Percentiles rank a stretch among this genome's conserved stretches.
Conservation (phyloP, 179 eudicot species). For the Beta lomatogona region DNA sequence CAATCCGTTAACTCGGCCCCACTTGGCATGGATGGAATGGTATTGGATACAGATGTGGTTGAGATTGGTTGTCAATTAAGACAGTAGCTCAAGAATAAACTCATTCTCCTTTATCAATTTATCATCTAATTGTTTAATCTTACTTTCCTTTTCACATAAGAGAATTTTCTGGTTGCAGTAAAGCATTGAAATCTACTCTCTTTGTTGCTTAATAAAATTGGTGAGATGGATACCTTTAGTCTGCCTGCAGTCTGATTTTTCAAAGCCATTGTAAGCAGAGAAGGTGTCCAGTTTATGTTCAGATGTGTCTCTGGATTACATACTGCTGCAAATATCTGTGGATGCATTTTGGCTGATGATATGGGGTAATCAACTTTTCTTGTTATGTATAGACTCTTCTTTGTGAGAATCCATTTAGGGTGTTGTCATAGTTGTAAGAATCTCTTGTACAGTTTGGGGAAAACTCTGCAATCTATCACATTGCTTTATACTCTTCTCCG, state of each 20-base stretch:
- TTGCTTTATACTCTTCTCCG: slow-evolving; percentile 87
- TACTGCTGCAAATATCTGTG: slow-evolving; percentile 57
- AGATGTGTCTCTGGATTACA: slow-evolving; percentile 86
- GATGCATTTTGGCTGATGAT: slow-evolving; percentile 99
- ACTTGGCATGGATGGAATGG: not conserved
- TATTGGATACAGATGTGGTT: not conserved
- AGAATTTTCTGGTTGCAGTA: slow-evolving; percentile 1
- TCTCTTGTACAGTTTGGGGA: slow-evolving; percentile 72
- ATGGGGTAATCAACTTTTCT: slow-evolving; percentile 76
- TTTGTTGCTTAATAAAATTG: not conserved
- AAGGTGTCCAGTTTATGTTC: slow-evolving; percentile 99
- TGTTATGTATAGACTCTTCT: slow-evolving; percentile 4
- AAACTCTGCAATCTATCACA: slow-evolving; percentile 97
- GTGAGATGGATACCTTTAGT: not conserved
- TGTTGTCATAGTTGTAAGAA: not conserved
- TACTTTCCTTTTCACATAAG: not conserved
- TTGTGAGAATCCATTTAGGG: not conserved
- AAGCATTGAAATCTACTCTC: not conserved
- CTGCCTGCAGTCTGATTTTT: slow-evolving; percentile 1
- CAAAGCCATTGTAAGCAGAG: slow-evolving; percentile 51
- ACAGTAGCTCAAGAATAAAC: not conserved
- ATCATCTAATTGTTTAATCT: not conserved
- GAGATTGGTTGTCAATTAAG: not conserved
- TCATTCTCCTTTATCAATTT: not conserved
- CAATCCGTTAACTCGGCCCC: too few relatives aligned